Percentiles rank a stretch among this genome's conserved stretches.
These are phyloP conservation scores for Geotrichum cucujoidarum DNA, from an alignment of 1,139 yeast genomes.

Conservation along the genomic window DNA sequence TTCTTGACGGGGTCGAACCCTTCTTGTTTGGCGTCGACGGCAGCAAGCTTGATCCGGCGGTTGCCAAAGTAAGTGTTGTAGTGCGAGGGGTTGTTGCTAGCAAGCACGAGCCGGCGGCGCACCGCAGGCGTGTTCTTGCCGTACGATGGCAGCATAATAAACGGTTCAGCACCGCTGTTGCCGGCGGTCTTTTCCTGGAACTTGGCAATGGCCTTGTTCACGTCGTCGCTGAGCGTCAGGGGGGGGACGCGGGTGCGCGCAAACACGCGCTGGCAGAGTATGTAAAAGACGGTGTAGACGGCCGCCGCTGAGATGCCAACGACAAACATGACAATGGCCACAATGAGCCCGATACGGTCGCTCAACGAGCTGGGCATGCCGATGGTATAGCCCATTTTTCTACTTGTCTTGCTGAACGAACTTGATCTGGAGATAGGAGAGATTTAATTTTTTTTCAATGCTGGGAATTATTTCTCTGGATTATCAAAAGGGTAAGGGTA, in stretches of 20 bases:
- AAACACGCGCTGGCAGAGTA: slow-evolving; percentile 11
- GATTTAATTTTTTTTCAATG: background rate
- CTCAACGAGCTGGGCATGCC: slow-evolving; percentile 1
- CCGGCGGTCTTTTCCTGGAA: background rate
- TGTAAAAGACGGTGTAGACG: slow-evolving; percentile 6
- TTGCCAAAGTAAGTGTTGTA: slow-evolving; percentile 34
- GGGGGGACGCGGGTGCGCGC: slow-evolving; percentile 33
- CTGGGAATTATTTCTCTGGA: too few relatives aligned
- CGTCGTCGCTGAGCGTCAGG: background rate
- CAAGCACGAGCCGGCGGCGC: slow-evolving; percentile 52
- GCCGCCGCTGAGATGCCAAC: slow-evolving; percentile 12
- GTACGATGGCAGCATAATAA: slow-evolving; percentile 19
- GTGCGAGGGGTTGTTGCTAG: slow-evolving; percentile 46
- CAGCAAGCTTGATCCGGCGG: slow-evolving; percentile 14
- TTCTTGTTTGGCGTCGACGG: slow-evolving; percentile 10
- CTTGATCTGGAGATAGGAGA: background rate
- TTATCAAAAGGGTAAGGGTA: background rate
- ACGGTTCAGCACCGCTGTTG: background rate
- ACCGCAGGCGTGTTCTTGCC: slow-evolving; percentile 37
- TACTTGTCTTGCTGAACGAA: too few relatives aligned
- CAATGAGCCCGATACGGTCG: slow-evolving; percentile 5
- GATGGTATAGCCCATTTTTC: background rate
- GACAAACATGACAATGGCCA: slow-evolving; percentile 19
- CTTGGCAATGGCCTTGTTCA: slow-evolving; percentile 11
- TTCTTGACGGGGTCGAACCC: background rate